Percentiles rank a stretch among this genome's conserved stretches.
These are phyloP conservation scores for Poa pratensis DNA, from an alignment of 176 grass and related monocot species.

Conservation along the genomic window DNA sequence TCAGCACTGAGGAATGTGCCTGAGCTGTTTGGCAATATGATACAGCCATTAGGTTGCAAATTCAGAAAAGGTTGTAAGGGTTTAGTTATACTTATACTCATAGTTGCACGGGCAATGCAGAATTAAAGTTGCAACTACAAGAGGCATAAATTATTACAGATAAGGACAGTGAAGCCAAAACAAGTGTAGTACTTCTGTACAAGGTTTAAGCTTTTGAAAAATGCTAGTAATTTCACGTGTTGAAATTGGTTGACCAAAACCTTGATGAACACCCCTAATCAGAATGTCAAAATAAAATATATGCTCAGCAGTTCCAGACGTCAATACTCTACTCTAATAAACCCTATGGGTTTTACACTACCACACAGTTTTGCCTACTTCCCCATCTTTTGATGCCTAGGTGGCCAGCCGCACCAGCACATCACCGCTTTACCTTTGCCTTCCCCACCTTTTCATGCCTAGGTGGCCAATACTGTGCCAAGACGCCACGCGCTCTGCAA, in stretches of 20 bases:
- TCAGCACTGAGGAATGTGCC: slow-evolving; percentile 87
- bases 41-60: slow-evolving; percentile 18
- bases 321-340: slow-evolving; percentile 1
- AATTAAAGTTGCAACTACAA: neutral
- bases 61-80: neutral
- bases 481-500: neutral
- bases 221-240: neutral
- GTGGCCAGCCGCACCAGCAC: neutral
- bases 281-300: slow-evolving; percentile 21
- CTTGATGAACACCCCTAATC: neutral
- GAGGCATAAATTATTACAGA: neutral
- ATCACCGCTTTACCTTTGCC: too few species aligned
- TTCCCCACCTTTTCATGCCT: too few species aligned
- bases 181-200: neutral
- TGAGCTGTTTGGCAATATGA: slow-evolving; percentile 62
- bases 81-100: neutral
- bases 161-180: neutral
- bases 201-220: neutral
- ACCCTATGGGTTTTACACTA: neutral
- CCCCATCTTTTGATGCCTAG: slow-evolving; percentile 1
- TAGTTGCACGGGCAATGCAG: neutral
- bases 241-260: slow-evolving; percentile 14
- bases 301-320: neutral
- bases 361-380: neutral
- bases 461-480: too few species aligned